phyloP scores from a whole-genome alignment of 176 grass and related monocot species.

The Saccharum officinarum region DNA sequence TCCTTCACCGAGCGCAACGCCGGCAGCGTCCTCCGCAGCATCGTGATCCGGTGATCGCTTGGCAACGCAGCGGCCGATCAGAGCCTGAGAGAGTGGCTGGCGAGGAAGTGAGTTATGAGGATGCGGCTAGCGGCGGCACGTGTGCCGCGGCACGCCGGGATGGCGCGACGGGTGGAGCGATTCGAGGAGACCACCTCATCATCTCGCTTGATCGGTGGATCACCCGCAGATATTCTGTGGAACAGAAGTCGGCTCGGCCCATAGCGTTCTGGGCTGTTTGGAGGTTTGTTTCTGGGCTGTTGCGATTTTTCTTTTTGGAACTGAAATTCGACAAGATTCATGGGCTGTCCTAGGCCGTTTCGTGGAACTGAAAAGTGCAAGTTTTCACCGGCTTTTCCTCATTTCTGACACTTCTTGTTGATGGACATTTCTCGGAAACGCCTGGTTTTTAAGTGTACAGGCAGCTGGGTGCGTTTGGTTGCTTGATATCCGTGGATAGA shows the following conservation, averaged over 20 bases:
- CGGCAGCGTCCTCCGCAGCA: conserved; percentile 38
- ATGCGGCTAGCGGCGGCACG: not conserved
- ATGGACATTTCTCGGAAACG: no score
- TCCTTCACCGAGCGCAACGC: conserved; percentile 56
- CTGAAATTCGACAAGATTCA: not conserved
- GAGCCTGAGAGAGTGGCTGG: not conserved
- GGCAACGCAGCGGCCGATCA: not conserved
- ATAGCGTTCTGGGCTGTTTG: not conserved
- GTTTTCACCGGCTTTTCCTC: no score
- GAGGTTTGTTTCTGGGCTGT: not conserved
- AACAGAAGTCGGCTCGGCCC: not conserved
- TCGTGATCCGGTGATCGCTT: not conserved
- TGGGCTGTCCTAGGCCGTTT: no score
- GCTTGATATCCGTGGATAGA: no score
- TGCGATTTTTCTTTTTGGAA: not conserved
- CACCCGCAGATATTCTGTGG: no score
- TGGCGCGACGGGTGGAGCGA: not conserved
- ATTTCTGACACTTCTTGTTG: no score
- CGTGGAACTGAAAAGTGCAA: no score
- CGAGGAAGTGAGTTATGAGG: not conserved
- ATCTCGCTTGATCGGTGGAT: not conserved
- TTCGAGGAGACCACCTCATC: not conserved
- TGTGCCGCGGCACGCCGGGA: not conserved
- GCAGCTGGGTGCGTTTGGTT: no score
- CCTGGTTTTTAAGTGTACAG: no score